Conservation (phyloP, 2,329 filamentous ascomycete species). For the Xylaria sp. region DNA sequence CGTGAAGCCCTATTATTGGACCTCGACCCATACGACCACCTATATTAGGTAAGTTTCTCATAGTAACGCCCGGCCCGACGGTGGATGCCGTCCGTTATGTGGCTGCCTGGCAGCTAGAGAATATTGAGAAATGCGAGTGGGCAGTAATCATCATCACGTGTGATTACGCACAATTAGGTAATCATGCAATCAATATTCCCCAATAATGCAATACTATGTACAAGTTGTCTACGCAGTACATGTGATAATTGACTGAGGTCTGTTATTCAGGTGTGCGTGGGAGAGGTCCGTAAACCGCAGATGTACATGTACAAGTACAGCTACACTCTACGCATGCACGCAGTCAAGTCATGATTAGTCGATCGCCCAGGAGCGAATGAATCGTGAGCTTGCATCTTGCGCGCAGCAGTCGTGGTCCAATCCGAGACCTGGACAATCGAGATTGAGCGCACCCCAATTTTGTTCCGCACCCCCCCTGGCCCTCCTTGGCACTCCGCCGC, state of each 20-base stretch:
- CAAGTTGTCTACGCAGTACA: too few relatives aligned
- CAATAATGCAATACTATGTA: background rate
- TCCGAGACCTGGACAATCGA: slow-evolving; percentile 19
- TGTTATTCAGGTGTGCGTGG: too few relatives aligned
- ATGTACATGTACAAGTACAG: too few relatives aligned
- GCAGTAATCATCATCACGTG: background rate
- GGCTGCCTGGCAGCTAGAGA: background rate
- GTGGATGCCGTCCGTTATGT: background rate
- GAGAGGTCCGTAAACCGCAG: too few relatives aligned
- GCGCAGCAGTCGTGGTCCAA: slow-evolving; percentile 13
- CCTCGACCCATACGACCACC: background rate
- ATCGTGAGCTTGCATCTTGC: background rate
- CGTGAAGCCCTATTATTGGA: background rate
- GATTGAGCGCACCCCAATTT: slow-evolving; percentile 25
- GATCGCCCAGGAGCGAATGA: background rate
- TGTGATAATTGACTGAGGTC: too few relatives aligned
- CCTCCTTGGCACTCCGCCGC: slow-evolving; percentile 19
- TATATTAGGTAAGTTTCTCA: background rate
- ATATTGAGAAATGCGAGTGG: background rate
- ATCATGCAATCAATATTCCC: background rate
- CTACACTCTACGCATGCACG: too few relatives aligned
- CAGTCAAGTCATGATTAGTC: too few relatives aligned
- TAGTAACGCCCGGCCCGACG: background rate
- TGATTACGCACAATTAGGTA: background rate
- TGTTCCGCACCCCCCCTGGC: slow-evolving; percentile 24